Evolutionary conservation across 495 filamentous ascomycete species (phyloP), one percentile per base, ranked within the genome.

Genomic region (Tuber melanosporum): DNA sequence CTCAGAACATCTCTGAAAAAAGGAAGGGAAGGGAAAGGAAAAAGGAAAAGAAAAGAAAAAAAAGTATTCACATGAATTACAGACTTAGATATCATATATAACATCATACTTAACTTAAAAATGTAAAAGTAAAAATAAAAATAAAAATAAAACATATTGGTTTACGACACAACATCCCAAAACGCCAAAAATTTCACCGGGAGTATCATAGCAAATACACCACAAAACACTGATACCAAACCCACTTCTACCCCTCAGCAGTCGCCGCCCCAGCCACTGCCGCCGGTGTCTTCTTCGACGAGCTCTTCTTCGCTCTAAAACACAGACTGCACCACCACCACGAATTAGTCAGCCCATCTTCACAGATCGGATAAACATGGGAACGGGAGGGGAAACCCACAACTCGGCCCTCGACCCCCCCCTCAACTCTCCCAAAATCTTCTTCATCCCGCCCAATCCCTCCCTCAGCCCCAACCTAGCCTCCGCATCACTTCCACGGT

Each of bases 381-480:
- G 49, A 36, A 42, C 9, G n/a, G 20, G 36, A 49, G n/a, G 43
- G 52, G 62, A 42, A 22, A 76, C 80, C 73, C 76, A 83, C 81
- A 98, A 99, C 84, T 97, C 93, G 39, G 89, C 91, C 85, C 90
- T 92, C 69, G 90, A 95, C 77, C 91, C 89, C 82, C 97, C 93
- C 79, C 93, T 88, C 80, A 98, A 85, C 77, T 88, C 87, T 87
- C 97, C 97, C 75, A 99, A 85, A 26, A 94, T 89, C 44, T 87
- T 90, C 74, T 94, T 88, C 94, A 99, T 95, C 84, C 93, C 92
- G 52, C 91, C 92, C 79, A 99, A 85, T 86, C 98, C 95, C 44
- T 87, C 89, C 86, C 97, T 94, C 72, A 98, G 87, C 74, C 88
- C 87, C 42, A 88, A 87, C 73, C 94, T 87, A 36, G 94, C 94